Percentiles rank a stretch among this genome's conserved stretches.
phyloP scores from a whole-genome alignment of 2,329 filamentous ascomycete genomes.

The Fusarium mundagurra region DNA sequence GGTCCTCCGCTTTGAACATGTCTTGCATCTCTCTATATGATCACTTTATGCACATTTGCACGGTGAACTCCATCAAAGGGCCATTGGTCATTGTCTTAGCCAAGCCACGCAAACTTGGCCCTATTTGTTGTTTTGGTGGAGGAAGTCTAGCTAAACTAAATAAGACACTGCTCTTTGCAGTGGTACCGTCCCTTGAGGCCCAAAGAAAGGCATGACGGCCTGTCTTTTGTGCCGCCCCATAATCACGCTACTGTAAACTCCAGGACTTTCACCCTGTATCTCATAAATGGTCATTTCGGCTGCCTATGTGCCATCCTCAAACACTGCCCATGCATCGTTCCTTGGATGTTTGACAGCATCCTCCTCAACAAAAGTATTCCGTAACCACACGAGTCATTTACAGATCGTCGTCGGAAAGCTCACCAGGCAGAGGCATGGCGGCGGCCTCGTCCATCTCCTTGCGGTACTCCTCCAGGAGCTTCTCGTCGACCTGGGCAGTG shows the following conservation, averaged over 20 bases:
- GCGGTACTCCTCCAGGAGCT: constrained; percentile 82
- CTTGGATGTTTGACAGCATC: constrained; percentile 38
- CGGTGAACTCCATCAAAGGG: constrained; percentile 5
- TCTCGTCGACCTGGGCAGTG: constrained; percentile 88
- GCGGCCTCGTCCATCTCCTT: constrained; percentile 88
- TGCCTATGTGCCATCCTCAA: constrained; percentile 46
- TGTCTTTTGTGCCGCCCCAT: constrained; percentile 46
- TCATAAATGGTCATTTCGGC: constrained; percentile 53
- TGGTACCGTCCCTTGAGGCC: constrained; percentile 46
- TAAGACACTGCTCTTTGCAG: constrained; percentile 46
- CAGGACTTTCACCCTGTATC: constrained; percentile 47
- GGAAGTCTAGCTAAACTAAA: constrained; percentile 52
- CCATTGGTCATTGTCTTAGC: constrained; percentile 35
- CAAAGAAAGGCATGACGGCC: constrained; percentile 45
- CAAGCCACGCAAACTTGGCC: constrained; percentile 45
- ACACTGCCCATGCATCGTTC: constrained; percentile 38
- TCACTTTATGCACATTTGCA: neutral
- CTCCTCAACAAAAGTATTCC: constrained; percentile 45
- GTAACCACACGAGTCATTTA: constrained; percentile 53
- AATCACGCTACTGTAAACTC: constrained; percentile 51
- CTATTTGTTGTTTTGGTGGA: constrained; percentile 43
- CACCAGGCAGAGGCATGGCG: constrained; percentile 87
- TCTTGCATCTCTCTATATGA: neutral
- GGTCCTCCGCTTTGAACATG: neutral
- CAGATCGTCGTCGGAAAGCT: constrained; percentile 82